These are phyloP conservation scores for Cercophora samala DNA, from an alignment of 495 filamentous ascomycete species.

Conservation along the genomic window DNA sequence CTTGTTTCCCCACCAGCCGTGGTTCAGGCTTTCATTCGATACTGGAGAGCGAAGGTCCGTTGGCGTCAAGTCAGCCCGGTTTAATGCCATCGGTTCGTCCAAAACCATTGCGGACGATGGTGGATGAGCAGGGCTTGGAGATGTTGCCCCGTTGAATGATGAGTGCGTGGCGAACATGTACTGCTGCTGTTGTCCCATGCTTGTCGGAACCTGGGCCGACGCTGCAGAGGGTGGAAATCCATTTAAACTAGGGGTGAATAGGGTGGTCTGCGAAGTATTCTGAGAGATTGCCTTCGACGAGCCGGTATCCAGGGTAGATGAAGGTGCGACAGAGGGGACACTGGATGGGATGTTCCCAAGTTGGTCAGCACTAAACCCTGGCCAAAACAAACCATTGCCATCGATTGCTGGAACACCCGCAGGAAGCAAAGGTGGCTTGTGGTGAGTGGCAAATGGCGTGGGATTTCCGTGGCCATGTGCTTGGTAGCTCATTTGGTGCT, in stretches of 20 bases:
- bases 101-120: conserved; percentile 25
- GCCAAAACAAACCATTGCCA: conserved; percentile 27
- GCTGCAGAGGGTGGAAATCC: conserved; percentile 16
- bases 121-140: conserved; percentile 7
- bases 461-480: conserved; percentile 9
- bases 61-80: conserved; percentile 15
- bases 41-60: conserved; percentile 12
- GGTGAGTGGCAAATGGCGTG: conserved; percentile 12
- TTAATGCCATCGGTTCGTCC: conserved; percentile 20
- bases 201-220: conserved; percentile 8
- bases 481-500: conserved; percentile 11
- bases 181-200: conserved; percentile 12
- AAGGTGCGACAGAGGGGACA: conserved; percentile 25
- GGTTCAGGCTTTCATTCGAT: conserved; percentile 6
- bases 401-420: conserved; percentile 17
- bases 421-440: conserved; percentile 19
- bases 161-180: conserved; percentile 24
- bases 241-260: conserved; percentile 20
- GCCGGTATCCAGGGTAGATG: conserved; percentile 22
- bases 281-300: conserved; percentile 24
- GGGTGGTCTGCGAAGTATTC: conserved; percentile 32
- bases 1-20: conserved; percentile 27
- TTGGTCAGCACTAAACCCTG: conserved; percentile 12
- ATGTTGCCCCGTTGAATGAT: conserved; percentile 11
- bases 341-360: conserved; percentile 25